Conservation (phyloP, 1,284 basidiomycete genomes). For the Pterulicium gracile region DNA sequence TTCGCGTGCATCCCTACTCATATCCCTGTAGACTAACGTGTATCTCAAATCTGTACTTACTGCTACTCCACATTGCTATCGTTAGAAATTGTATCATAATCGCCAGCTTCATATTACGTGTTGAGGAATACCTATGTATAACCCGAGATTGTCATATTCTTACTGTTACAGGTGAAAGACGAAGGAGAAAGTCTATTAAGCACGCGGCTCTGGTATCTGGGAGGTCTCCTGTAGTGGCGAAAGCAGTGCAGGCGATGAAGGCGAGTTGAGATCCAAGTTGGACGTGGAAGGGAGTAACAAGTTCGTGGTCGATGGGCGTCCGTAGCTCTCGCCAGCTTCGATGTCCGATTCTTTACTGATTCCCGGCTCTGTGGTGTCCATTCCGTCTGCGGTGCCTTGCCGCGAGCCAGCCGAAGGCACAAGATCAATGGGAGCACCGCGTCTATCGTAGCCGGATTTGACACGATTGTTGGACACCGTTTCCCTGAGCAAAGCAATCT, state of each 20-base stretch:
- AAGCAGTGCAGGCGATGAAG: conserved; percentile 7
- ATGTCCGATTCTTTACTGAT: conserved; percentile 19
- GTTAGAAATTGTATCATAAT: background rate
- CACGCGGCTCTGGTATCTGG: conserved; percentile 30
- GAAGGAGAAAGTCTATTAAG: conserved; percentile 10
- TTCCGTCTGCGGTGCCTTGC: conserved; percentile 50
- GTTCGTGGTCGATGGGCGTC: conserved; percentile 16
- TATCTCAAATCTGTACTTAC: background rate
- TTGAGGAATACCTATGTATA: too few species aligned
- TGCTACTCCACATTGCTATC: background rate
- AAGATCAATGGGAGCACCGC: conserved; percentile 48
- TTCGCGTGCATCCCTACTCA: too few species aligned
- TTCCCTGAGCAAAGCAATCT: conserved; percentile 32
- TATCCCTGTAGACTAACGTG: too few species aligned
- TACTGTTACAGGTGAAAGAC: background rate
- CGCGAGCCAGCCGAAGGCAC: conserved; percentile 60
- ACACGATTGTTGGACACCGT: conserved; percentile 64
- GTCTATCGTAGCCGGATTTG: conserved; percentile 52
- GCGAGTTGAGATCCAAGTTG: background rate
- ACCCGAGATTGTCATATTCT: too few species aligned
- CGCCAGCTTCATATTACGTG: too few species aligned
- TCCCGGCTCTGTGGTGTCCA: conserved; percentile 38
- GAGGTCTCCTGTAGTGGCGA: conserved; percentile 19
- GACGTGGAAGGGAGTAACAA: conserved; percentile 11
- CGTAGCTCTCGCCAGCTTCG: conserved; percentile 31